Conservation (phyloP, 2,329 filamentous ascomycete species). For the Paecilomyces fulvus region DNA sequence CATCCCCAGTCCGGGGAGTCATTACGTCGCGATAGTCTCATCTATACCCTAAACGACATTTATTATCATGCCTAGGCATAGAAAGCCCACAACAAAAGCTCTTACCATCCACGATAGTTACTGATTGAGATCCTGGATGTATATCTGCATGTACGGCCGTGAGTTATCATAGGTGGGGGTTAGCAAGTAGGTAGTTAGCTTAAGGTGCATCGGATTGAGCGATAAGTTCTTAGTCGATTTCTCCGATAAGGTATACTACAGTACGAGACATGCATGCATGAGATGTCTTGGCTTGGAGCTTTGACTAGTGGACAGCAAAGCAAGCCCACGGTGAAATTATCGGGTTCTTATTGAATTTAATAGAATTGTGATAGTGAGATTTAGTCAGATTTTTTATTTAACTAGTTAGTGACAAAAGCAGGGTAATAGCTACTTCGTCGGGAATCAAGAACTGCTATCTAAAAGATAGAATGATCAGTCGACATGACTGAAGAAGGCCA, state of each 20-base stretch:
- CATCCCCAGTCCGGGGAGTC: too few species aligned
- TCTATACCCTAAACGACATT: not conserved
- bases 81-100: not conserved
- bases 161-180: not conserved
- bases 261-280: not conserved
- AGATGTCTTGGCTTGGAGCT: not conserved
- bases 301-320: not conserved
- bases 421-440: too few species aligned
- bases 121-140: not conserved
- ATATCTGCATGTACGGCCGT: not conserved
- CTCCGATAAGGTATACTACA: not conserved
- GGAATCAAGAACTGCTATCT: not conserved
- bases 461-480: not conserved
- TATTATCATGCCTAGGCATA: not conserved
- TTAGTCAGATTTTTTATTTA: too few species aligned
- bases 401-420: too few species aligned
- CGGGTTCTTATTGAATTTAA: too few species aligned
- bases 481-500: not conserved
- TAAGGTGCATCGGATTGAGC: not conserved
- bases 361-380: too few species aligned
- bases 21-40: not conserved
- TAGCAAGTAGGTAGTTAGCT: not conserved
- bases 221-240: not conserved
- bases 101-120: not conserved
- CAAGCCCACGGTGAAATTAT: not conserved